These are phyloP conservation scores for Ilyonectria sp. DNA, from an alignment of 2,329 filamentous ascomycete species.

Conservation along the genomic window DNA sequence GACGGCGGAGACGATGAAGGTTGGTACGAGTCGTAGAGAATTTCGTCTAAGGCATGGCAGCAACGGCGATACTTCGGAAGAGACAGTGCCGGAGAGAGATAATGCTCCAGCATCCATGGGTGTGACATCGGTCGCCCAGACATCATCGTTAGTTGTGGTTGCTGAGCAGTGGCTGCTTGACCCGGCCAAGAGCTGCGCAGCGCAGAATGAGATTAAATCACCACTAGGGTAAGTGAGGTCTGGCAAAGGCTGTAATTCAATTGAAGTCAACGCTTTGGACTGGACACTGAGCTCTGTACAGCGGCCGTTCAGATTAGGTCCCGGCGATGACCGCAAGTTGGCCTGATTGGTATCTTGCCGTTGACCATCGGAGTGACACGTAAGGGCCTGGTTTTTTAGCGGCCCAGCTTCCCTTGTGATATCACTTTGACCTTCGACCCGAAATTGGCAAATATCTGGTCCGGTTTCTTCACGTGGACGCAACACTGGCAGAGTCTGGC, in stretches of 20 bases:
- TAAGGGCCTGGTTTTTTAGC: accelerated
- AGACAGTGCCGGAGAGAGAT: background rate
- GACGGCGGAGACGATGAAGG: constrained; percentile 39
- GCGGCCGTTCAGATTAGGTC: too few species aligned
- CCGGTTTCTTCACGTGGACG: background rate
- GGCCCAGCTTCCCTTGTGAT: too few species aligned
- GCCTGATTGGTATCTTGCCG: background rate
- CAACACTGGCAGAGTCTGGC: background rate
- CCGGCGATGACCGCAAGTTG: background rate
- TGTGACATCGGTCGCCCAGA: too few species aligned
- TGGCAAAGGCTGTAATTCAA: background rate
- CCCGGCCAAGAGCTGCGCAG: background rate
- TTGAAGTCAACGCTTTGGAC: background rate
- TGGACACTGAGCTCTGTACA: background rate
- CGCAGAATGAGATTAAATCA: background rate
- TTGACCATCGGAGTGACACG: background rate
- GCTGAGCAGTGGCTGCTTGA: background rate
- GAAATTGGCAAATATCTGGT: background rate
- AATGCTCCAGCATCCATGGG: background rate
- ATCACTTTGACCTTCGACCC: background rate
- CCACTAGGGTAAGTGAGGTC: background rate
- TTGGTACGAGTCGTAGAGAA: constrained; percentile 35
- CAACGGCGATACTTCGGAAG: background rate
- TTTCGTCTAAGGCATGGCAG: constrained; percentile 36
- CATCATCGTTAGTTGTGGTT: background rate